A percentile compares a stretch with the other conserved stretches of the same genome.
Evolutionary conservation across 768 basidiomycete genomes (phyloP).

Genomic region (Kwoniella sp.): DNA sequence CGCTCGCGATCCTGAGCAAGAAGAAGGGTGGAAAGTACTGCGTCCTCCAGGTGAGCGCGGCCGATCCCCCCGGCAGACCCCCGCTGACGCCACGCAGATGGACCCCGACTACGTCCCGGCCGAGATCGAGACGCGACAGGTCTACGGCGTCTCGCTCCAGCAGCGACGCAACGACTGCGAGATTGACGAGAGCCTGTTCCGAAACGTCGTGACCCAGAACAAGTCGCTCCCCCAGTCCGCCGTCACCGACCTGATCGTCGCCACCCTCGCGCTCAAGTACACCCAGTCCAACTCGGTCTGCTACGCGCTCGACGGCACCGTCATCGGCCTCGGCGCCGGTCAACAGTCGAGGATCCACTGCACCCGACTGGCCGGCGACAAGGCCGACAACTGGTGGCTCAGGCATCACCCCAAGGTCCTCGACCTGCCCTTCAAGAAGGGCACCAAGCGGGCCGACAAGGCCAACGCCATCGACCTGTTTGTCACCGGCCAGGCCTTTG

Average conservation of each 20-base stretch:
- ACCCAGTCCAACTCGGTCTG: slow-evolving; percentile 99
- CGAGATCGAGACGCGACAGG: slow-evolving; percentile 84
- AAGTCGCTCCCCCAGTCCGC: slow-evolving; percentile 77
- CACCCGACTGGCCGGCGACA: slow-evolving; percentile 91
- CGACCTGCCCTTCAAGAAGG: slow-evolving; percentile 89
- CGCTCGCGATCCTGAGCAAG: slow-evolving; percentile 82
- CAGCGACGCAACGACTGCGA: slow-evolving; percentile 86
- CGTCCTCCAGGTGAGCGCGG: slow-evolving; percentile 69
- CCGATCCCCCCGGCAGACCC: background rate
- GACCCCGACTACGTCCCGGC: slow-evolving; percentile 76
- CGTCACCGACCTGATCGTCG: slow-evolving; percentile 86
- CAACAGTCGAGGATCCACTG: slow-evolving; percentile 99
- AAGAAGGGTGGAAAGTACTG: slow-evolving; percentile 99
- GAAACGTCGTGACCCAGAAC: slow-evolving; percentile 82
- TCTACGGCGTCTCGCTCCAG: slow-evolving; percentile 84
- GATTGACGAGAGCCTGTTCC: slow-evolving; percentile 73
- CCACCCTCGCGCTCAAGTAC: slow-evolving; percentile 94
- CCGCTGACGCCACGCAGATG: slow-evolving; percentile 58
- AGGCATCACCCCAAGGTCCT: slow-evolving; percentile 94
- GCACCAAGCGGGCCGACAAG: slow-evolving; percentile 95
- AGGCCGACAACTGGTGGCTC: slow-evolving; percentile 99
- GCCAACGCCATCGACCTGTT: slow-evolving; percentile 97
- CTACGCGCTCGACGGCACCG: slow-evolving; percentile 84
- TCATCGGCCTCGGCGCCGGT: slow-evolving; percentile 93
- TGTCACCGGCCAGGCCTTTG: slow-evolving; percentile 70